phyloP scores from a whole-genome alignment of 345 rosid genomes.

The Rhizophora apiculata region DNA sequence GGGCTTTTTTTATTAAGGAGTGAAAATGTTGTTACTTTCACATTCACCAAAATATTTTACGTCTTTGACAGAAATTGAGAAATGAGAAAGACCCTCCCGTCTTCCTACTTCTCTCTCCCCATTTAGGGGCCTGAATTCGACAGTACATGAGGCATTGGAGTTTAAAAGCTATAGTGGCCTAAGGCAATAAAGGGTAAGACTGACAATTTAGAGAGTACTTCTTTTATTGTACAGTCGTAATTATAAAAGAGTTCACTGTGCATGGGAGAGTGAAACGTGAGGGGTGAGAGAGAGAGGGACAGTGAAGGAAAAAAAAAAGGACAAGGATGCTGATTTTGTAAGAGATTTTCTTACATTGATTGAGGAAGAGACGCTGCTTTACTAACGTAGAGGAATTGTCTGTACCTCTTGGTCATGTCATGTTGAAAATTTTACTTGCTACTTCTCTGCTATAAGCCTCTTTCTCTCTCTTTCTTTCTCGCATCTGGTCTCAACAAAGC shows the following conservation, averaged over 20 bases:
- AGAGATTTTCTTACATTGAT: conserved; percentile 34
- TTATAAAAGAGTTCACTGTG: conserved; percentile 26
- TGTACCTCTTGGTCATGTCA: conserved; percentile 1
- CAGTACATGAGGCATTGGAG: not conserved
- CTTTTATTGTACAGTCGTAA: not conserved
- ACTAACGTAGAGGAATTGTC: conserved; percentile 26
- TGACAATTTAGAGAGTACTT: not conserved
- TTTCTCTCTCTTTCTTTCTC: not conserved
- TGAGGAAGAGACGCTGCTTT: conserved; percentile 25
- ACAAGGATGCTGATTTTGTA: conserved; percentile 30
- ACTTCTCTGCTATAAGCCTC: not conserved
- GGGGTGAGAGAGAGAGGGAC: not conserved
- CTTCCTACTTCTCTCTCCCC: not conserved
- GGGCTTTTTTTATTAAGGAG: not conserved
- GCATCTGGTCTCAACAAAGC: conserved; percentile 1
- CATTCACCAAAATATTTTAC: too few species aligned
- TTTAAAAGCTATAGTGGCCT: not conserved
- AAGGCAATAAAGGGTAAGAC: not conserved
- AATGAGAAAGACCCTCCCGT: conserved; percentile 3
- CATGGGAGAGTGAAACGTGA: conserved; percentile 10
- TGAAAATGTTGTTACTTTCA: too few species aligned
- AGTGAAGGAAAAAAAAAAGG: too few species aligned
- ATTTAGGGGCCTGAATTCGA: conserved; percentile 8
- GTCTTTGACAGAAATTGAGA: conserved; percentile 14
- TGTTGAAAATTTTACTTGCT: not conserved